Percentiles rank a stretch among this genome's conserved stretches.
Conservation (phyloP, 176 grass and related monocot genomes). For the Musa troglodytarum region DNA sequence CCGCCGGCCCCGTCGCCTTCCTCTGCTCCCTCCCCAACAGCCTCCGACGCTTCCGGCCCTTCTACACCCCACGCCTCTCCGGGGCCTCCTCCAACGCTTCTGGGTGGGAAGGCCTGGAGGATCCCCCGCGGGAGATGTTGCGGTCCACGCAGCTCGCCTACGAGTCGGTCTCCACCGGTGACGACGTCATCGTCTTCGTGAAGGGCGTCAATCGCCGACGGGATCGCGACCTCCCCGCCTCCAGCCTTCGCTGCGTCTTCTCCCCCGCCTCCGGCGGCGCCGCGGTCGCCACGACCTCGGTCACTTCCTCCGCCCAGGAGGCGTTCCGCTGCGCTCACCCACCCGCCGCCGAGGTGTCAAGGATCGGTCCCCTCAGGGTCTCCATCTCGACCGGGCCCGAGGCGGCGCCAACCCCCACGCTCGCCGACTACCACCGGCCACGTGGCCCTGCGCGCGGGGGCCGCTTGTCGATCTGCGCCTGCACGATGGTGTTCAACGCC, state of each 20-base stretch:
- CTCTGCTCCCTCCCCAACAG: conserved; percentile 31
- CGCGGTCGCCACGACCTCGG: conserved; percentile 11
- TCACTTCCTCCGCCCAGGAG: conserved; percentile 46
- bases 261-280: background rate
- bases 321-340: conserved; percentile 60
- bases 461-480: conserved; percentile 29
- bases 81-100: background rate
- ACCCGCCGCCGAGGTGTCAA: conserved; percentile 7
- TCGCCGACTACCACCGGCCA: conserved; percentile 33
- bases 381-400: conserved; percentile 21
- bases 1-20: conserved; percentile 22
- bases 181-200: conserved; percentile 43
- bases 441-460: background rate
- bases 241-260: conserved; percentile 34
- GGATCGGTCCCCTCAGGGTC: background rate
- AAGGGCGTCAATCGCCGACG: conserved; percentile 44
- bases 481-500: conserved; percentile 47
- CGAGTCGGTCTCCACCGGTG: conserved; percentile 27
- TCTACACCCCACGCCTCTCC: conserved; percentile 30
- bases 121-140: conserved; percentile 12
- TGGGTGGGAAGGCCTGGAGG: background rate
- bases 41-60: conserved; percentile 18
- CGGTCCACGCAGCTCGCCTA: conserved; percentile 51
- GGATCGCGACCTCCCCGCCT: conserved; percentile 28
- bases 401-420: conserved; percentile 30